phyloP scores from a whole-genome alignment of 2,329 filamentous ascomycete genomes.

The Colletotrichum sp. region DNA sequence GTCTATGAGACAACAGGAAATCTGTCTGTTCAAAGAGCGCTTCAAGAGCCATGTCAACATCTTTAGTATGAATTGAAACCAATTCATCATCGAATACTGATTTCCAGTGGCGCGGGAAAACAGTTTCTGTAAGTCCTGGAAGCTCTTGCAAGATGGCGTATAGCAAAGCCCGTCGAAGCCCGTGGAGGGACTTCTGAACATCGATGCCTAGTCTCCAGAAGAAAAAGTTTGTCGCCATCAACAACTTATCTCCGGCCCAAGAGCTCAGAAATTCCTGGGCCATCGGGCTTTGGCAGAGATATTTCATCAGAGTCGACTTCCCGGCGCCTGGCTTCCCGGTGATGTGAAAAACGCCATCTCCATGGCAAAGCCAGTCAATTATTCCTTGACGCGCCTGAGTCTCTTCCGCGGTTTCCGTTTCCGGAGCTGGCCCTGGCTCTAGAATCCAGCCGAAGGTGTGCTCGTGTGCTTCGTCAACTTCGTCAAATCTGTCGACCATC shows the following conservation, averaged over 20 bases:
- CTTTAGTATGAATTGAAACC: not conserved
- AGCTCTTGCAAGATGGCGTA: not conserved
- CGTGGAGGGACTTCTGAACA: not conserved
- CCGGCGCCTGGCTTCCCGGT: not conserved
- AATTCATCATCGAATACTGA: fast-evolving
- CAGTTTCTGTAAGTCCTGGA: not conserved
- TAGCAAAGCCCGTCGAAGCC: not conserved
- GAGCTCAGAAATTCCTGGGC: not conserved
- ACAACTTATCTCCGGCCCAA: not conserved
- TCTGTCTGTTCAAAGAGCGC: fast-evolving
- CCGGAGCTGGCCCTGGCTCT: not conserved
- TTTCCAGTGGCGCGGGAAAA: not conserved
- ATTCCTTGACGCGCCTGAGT: not conserved
- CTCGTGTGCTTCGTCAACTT: not conserved
- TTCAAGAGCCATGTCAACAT: not conserved
- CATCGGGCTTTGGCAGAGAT: not conserved
- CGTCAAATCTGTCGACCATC: not conserved
- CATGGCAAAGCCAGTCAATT: not conserved
- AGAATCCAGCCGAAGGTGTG: not conserved
- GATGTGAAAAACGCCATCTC: not conserved
- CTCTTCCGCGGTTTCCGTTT: not conserved
- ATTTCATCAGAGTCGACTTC: constrained; percentile 10
- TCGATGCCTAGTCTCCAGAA: not conserved
- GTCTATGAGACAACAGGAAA: not conserved
- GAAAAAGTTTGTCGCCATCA: not conserved